phyloP scores from a whole-genome alignment of 2,329 filamentous ascomycete species.

The Raffaelea arxii region DNA sequence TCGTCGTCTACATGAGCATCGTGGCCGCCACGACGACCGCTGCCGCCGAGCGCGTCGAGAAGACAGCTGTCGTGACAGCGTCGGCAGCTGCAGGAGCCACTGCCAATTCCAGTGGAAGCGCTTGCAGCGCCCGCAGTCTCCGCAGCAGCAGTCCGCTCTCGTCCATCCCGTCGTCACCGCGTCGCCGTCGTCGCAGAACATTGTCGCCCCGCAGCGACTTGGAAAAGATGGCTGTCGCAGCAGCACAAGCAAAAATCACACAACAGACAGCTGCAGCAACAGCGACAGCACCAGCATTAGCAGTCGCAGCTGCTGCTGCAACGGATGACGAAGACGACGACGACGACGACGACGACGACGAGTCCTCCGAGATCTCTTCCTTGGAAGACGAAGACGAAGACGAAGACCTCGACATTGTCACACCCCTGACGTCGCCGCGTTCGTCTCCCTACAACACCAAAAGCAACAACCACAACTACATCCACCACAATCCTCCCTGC shows the following conservation, averaged over 20 bases:
- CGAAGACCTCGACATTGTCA: neutral
- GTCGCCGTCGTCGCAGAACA: too few relatives aligned
- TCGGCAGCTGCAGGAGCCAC: too few relatives aligned
- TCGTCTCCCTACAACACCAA: too few relatives aligned
- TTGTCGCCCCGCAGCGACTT: slow-evolving; percentile 15
- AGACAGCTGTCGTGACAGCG: too few relatives aligned
- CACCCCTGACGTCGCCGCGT: neutral
- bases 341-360: neutral
- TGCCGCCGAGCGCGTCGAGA: slow-evolving; percentile 25
- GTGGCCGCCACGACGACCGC: slow-evolving; percentile 30
- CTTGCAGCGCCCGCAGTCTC: neutral
- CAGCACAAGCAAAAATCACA: too few relatives aligned
- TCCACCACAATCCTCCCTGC: neutral
- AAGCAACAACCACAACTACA: slow-evolving; percentile 1
- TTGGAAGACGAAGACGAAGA: neutral
- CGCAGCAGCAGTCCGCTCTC: slow-evolving; percentile 6
- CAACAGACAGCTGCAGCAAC: too few relatives aligned
- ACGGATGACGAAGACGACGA: neutral
- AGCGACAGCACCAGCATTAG: too few relatives aligned
- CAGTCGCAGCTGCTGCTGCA: slow-evolving; percentile 4
- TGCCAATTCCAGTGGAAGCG: slow-evolving; percentile 7
- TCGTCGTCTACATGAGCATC: slow-evolving; percentile 55
- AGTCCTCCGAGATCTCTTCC: neutral
- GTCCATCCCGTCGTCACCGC: too few relatives aligned
- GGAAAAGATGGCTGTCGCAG: slow-evolving; percentile 19